phyloP scores from a whole-genome alignment of 2,329 filamentous ascomycete genomes.

The Fusarium acutatum region DNA sequence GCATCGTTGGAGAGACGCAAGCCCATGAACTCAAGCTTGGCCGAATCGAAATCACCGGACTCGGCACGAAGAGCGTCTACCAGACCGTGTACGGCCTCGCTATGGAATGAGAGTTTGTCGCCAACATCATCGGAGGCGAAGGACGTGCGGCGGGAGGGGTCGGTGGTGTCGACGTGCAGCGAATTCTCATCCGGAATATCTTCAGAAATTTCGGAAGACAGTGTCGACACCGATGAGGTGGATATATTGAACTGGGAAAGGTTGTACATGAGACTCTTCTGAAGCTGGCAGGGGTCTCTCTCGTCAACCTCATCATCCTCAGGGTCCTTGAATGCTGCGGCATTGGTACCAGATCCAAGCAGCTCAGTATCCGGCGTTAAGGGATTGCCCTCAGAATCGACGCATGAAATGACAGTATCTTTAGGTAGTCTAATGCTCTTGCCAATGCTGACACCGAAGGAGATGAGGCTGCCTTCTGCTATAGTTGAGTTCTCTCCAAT shows the following conservation, averaged over 20 bases:
- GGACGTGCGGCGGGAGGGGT: conserved; percentile 72
- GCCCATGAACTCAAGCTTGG: conserved; percentile 90
- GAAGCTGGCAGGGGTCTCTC: conserved; percentile 60
- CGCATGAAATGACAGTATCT: conserved; percentile 46
- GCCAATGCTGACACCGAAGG: conserved; percentile 77
- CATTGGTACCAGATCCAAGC: conserved; percentile 61
- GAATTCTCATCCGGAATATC: conserved; percentile 74
- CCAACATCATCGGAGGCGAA: conserved; percentile 79
- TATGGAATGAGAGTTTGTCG: conserved; percentile 71
- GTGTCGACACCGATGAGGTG: conserved; percentile 63
- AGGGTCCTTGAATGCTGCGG: conserved; percentile 56
- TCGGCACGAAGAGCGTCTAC: conserved; percentile 83
- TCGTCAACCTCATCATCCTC: conserved; percentile 61
- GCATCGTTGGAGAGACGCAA: conserved; percentile 92
- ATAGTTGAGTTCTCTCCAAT: conserved; percentile 78
- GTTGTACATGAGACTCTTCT: conserved; percentile 64
- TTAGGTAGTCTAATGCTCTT: conserved; percentile 62
- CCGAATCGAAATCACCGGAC: conserved; percentile 79
- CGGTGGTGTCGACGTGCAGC: conserved; percentile 51
- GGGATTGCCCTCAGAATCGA: conserved; percentile 49
- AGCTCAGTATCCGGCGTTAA: conserved; percentile 53
- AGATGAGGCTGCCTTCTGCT: conserved; percentile 78
- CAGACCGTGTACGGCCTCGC: conserved; percentile 87
- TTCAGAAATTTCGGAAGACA: conserved; percentile 72
- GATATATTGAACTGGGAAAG: conserved; percentile 62